Base-by-base conservation (phyloP, 2,329 filamentous ascomycete genomes). In the Exophiala mesophila region DNA sequence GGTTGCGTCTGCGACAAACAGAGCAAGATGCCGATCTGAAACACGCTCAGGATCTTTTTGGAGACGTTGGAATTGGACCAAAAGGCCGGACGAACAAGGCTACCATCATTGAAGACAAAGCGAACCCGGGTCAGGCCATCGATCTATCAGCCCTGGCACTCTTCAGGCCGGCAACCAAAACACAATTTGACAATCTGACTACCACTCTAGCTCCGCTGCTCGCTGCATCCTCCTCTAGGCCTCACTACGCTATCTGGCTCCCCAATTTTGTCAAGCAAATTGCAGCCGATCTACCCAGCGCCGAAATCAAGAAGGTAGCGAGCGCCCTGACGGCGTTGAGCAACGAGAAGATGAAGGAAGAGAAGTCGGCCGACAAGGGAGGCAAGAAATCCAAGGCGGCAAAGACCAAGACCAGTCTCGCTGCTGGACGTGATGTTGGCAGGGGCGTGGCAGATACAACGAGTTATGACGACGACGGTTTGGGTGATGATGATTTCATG, bases 271-370 rank as follows among this genome's bases (percentile, higher is more conserved):
- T 78, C 52, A 95, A 94, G 73, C 81, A 87, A 60, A 77, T 97
- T 32, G 79, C 82, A 57, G 89, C 88, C 68, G 89, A 95, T 19
- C 68, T 98, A 54, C 82, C 85, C 10, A 94, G 87, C 62, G 83
- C 92, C 44, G 88, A 97, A 70, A 89, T 97, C 69, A 96, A 97
- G 78, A 97, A 97, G 76, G 79, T 95, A 54, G 80, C 88, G 9
- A 94, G 85, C 65, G 77, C 78, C 4, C 69, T 98, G 59, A 95
- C 89, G n/a, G 83, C 88, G 4, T 76, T 95, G 43, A 78, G 87
- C 63, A 98, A 98, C 64, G 92, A 97, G 78, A 96, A 94, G 77
- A 83, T 97, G 83, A 94, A 88, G 73, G 89, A 96, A 66, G 92
- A 98, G 77, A 96, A 97, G 77, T 82, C 83, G 3, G 80, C 86